A percentile compares a stretch with the other conserved stretches of the same genome.
Evolutionary conservation across 371 early-diverging fungal species (phyloP).

Genomic region (Basidiobolus meristosporus): DNA sequence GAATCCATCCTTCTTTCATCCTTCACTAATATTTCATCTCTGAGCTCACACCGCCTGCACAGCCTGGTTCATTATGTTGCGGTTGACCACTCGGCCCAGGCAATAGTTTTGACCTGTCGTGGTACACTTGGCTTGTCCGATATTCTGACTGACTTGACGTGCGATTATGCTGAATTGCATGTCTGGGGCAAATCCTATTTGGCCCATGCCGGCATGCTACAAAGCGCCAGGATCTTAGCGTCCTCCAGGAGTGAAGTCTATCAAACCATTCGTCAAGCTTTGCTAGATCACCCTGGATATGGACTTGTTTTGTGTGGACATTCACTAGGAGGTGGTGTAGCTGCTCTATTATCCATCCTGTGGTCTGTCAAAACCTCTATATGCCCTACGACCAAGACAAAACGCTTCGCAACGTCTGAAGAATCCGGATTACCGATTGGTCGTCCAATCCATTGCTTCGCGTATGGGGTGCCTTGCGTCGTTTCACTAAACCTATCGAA

Average conservation of each 20-base stretch:
- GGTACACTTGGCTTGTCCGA: slow-evolving; percentile 82
- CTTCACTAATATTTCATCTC: slow-evolving; percentile 29
- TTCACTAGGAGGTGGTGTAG: slow-evolving; percentile 65
- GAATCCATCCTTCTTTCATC: slow-evolving; percentile 43
- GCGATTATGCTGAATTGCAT: slow-evolving; percentile 11
- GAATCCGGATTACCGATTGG: slow-evolving; percentile 41
- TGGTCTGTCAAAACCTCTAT: slow-evolving; percentile 24
- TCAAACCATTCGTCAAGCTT: slow-evolving; percentile 34
- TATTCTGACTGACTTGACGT: slow-evolving; percentile 69
- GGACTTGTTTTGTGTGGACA: slow-evolving; percentile 66
- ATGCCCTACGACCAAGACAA: too few relatives aligned
- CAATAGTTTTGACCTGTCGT: slow-evolving; percentile 70
- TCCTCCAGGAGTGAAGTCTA: slow-evolving; percentile 38
- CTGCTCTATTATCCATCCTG: slow-evolving; percentile 37
- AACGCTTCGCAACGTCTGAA: slow-evolving; percentile 45
- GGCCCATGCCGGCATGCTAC: slow-evolving; percentile 62
- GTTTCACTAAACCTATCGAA: slow-evolving; percentile 40
- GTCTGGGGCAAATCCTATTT: slow-evolving; percentile 12
- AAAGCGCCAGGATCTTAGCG: slow-evolving; percentile 45
- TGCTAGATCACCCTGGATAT: slow-evolving; percentile 39
- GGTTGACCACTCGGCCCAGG: slow-evolving; percentile 51
- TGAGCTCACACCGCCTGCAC: slow-evolving; percentile 32
- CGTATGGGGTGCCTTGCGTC: slow-evolving; percentile 53
- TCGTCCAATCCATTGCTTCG: slow-evolving; percentile 57
- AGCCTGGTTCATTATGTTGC: slow-evolving; percentile 67